These are phyloP conservation scores for Bonnemaisonia californica DNA, from an alignment of 31 red algal genomes.

Conservation along the genomic window DNA sequence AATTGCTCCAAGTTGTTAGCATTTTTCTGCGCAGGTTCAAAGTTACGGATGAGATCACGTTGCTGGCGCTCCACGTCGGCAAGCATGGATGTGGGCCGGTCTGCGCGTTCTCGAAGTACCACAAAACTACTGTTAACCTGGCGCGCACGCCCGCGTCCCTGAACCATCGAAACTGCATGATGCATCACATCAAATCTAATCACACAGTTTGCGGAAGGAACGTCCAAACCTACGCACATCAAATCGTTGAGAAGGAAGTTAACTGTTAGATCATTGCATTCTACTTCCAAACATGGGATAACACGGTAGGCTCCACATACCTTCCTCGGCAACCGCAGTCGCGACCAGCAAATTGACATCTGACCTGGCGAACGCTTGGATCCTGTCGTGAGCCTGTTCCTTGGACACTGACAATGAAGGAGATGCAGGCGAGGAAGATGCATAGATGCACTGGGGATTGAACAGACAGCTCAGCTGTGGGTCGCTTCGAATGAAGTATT, in stretches of 20 bases:
- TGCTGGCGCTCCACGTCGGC: conserved; percentile 36
- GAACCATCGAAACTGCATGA: conserved; percentile 36
- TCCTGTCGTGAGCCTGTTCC: conserved; percentile 2
- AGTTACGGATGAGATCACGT: conserved; percentile 1
- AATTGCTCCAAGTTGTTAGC: background rate
- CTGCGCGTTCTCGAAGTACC: conserved; percentile 22
- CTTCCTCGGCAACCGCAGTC: conserved; percentile 57
- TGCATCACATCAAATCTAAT: conserved; percentile 46
- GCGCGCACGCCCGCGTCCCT: conserved; percentile 33
- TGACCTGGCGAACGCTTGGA: conserved; percentile 21
- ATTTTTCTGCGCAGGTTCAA: background rate
- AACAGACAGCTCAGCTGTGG: conserved; percentile 9
- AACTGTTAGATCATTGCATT: no score
- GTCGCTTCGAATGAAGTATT: conserved; percentile 47
- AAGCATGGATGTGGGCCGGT: background rate
- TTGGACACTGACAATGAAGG: conserved; percentile 43
- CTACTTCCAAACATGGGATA: no score
- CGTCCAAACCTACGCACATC: conserved; percentile 45
- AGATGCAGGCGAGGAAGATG: conserved; percentile 32
- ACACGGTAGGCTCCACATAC: no score
- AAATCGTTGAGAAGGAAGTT: no score
- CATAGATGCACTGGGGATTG: conserved; percentile 23
- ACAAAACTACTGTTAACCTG: conserved; percentile 33
- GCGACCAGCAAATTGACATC: conserved; percentile 50
- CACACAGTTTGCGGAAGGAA: conserved; percentile 64